These are phyloP conservation scores for Cladosporium cucumerinum DNA, from an alignment of 2,329 filamentous ascomycete species.

Conservation along the genomic window DNA sequence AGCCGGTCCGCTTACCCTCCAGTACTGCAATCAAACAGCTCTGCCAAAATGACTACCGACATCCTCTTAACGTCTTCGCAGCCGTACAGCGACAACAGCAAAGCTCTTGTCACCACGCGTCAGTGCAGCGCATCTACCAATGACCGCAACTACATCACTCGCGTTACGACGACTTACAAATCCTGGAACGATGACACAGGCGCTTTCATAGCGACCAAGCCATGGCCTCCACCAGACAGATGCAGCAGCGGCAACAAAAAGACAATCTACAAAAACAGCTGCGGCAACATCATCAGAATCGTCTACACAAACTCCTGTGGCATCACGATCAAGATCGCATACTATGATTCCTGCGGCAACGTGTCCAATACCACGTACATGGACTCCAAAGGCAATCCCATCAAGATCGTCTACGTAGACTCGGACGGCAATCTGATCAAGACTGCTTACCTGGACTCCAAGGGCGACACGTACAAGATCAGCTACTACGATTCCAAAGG, in stretches of 20 bases:
- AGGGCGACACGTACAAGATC: not conserved
- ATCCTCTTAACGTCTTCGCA: not conserved
- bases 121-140: not conserved
- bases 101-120: not conserved
- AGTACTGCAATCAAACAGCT: not conserved
- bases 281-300: constrained; percentile 3
- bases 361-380: not conserved
- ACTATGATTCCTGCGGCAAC: not conserved
- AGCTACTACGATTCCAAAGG: constrained; percentile 2
- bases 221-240: not conserved
- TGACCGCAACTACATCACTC: not conserved
- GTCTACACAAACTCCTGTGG: not conserved
- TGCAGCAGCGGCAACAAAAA: constrained; percentile 1
- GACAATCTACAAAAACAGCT: constrained; percentile 3
- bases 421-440: not conserved
- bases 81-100: not conserved
- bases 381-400: not conserved
- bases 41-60: not conserved
- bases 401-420: not conserved
- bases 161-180: not conserved
- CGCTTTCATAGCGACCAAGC: not conserved
- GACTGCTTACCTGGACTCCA: not conserved
- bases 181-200: not conserved
- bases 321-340: not conserved
- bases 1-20: not conserved